Base-by-base conservation (phyloP, 2,329 filamentous ascomycete genomes). In the Penicillium nordicum region DNA sequence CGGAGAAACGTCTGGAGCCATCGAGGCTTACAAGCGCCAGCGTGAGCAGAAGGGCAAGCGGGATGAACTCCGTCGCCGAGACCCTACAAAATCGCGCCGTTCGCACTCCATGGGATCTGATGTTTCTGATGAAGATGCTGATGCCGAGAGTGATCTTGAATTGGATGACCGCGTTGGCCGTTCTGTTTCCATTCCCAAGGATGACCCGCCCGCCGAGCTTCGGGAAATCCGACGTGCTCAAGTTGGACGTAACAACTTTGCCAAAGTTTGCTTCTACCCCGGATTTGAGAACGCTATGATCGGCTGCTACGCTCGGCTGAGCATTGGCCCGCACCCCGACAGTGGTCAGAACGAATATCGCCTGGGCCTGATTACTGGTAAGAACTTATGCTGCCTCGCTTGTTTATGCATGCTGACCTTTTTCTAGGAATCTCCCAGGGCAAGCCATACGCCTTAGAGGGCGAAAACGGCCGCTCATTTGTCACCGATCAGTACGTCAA, bases 251-350 rank as follows among this genome's bases (percentile, higher is more conserved):
- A 88, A 84, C 63, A 89, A 92, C 68, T 96, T 99, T 72, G 88
- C 89, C 7, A 86, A 93, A 68, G 88, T 96, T 53, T 97, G 92
- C 80, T 96, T 96, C 78, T 93, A 92, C 65, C 94, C 94, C 11
- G 88, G 88, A 4, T 97, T 99, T 64, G 89, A 96, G 54, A 79
- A 88, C 9, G 83, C 88, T 30, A 89, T 97, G 67, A 85, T 81
- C 16, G 91, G 91, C 50, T 95, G 92, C 73, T 99, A 89, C 71
- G 88, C 88, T 37, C 89, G 94, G 50, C 85, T 97, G 62, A 89
- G 87, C 60, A 84, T 97, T 55, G 93, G 92, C 0, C 82, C 88
- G 12, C 88, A 95, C 69, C 83, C 84, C 11, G 82, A 86, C 23
- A 89, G 84, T 4, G 87, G 88, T 4, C 79, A 87, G 57, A 88